A percentile compares a stretch with the other conserved stretches of the same genome.
phyloP scores from a whole-genome alignment of 192 early-diverging fungal species.

The Podila clonocystis region DNA sequence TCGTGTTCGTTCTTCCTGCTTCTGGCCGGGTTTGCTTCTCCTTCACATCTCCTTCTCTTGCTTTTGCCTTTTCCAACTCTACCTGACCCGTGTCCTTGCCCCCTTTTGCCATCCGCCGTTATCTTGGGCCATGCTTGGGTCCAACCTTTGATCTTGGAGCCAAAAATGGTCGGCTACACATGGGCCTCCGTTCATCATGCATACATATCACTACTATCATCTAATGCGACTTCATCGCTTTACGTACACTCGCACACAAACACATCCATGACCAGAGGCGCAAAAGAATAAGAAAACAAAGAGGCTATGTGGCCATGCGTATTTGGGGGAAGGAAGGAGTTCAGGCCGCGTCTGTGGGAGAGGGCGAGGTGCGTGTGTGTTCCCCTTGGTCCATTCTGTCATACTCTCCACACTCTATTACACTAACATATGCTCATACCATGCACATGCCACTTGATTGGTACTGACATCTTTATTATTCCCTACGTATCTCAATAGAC shows the following conservation, averaged over 20 bases:
- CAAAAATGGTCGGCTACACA: background rate
- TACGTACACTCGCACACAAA: background rate
- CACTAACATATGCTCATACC: background rate
- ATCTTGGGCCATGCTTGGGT: background rate
- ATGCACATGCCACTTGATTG: too few species aligned
- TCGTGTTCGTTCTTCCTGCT: background rate
- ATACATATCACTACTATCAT: background rate
- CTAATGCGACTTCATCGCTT: background rate
- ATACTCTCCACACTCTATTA: background rate
- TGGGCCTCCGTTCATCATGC: background rate
- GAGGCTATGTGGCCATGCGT: too few species aligned
- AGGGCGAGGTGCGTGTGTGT: background rate
- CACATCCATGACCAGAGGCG: too few species aligned
- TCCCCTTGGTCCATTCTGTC: slow-evolving; percentile 4
- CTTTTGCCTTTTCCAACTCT: background rate
- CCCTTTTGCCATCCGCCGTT: background rate
- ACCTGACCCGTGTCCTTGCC: background rate
- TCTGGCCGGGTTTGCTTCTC: background rate
- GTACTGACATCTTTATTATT: background rate
- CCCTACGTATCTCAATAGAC: too few species aligned
- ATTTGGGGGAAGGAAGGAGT: too few species aligned
- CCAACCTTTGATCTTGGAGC: too few species aligned
- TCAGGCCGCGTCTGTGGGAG: too few species aligned
- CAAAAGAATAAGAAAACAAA: too few species aligned
- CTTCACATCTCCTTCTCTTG: background rate